These are phyloP conservation scores for Petrea volubilis DNA, from an alignment of 257 asterid species.

Conservation along the genomic window DNA sequence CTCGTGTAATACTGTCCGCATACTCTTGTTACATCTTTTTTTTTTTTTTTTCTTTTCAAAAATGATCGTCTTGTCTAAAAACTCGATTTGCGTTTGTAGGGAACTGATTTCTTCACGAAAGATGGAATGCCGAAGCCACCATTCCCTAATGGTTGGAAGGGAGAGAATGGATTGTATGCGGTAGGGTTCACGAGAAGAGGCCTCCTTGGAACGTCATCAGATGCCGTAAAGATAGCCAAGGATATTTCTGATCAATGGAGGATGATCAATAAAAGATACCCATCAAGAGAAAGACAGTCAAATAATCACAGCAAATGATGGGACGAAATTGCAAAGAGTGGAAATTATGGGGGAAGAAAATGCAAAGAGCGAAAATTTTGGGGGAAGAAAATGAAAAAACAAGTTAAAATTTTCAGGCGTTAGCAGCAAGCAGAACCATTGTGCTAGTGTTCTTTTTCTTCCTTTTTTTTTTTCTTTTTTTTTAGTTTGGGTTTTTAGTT, in stretches of 20 bases:
- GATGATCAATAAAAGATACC: conserved; percentile 23
- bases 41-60: neutral
- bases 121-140: conserved; percentile 81
- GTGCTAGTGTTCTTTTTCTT: neutral
- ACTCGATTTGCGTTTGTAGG: conserved; percentile 29
- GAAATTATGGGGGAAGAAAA: no score
- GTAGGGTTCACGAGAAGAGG: conserved; percentile 94
- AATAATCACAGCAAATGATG: neutral
- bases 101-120: conserved; percentile 63
- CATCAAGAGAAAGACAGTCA: neutral
- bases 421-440: neutral
- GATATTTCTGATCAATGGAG: conserved; percentile 67
- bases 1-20: no score
- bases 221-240: conserved; percentile 64
- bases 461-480: neutral
- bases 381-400: neutral
- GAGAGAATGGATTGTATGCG: conserved; percentile 73
- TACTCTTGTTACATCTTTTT: no score
- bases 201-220: conserved; percentile 71
- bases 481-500: neutral
- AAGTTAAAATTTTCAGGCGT: neutral
- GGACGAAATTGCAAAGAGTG: neutral
- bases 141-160: conserved; percentile 94
- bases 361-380: neutral
- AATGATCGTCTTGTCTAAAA: no score